Evolutionary conservation across 495 filamentous ascomycete genomes (phyloP).

Genomic region (Aspergillus sclerotioniger): DNA sequence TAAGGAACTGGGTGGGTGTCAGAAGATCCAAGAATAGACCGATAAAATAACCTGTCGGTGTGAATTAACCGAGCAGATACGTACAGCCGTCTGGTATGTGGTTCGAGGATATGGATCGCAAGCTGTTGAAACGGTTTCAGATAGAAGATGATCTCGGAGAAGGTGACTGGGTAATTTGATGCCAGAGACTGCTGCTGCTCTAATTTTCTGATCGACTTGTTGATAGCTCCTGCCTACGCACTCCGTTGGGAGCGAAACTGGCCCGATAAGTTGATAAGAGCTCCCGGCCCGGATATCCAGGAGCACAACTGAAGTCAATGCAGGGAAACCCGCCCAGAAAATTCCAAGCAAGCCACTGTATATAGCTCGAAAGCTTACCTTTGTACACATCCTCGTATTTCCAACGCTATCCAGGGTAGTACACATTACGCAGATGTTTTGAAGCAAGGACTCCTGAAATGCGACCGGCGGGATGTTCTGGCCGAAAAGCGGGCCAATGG

Average conservation of each 20-base stretch:
- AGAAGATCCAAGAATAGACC: neutral
- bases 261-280: too few species aligned
- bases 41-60: neutral
- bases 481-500: neutral
- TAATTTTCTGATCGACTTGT: neutral
- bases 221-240: too few species aligned
- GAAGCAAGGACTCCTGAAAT: neutral
- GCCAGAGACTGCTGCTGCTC: neutral
- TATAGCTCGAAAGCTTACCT: too few species aligned
- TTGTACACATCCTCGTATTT: too few species aligned
- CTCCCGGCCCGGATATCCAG: too few species aligned
- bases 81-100: neutral
- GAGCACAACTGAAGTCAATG: too few species aligned
- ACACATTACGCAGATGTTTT: neutral
- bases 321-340: too few species aligned
- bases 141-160: neutral
- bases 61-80: conserved; percentile 3
- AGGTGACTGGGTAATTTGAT: neutral
- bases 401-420: neutral
- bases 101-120: neutral
- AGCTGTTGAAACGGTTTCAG: neutral
- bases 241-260: too few species aligned
- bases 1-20: neutral
- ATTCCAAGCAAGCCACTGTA: too few species aligned
- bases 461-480: neutral